These are phyloP conservation scores for Emergomyces orientalis DNA, from an alignment of 2,329 filamentous ascomycete species.

Conservation along the genomic window DNA sequence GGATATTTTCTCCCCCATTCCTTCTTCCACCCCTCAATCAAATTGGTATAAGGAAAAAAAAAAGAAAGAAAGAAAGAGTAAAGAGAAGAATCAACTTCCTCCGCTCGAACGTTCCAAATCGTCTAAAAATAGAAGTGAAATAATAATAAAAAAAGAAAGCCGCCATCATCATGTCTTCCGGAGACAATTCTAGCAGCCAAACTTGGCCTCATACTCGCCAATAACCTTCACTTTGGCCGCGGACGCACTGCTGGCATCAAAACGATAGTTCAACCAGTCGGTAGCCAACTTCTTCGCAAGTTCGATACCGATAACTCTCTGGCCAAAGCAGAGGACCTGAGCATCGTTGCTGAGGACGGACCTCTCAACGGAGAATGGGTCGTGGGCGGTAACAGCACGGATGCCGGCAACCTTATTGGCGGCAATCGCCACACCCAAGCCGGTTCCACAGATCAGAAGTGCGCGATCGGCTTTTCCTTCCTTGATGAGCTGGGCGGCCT, in stretches of 20 bases:
- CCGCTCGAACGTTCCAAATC: not conserved
- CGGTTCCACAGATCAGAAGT: conserved; percentile 75
- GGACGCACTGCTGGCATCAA: conserved; percentile 58
- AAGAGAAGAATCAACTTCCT: not conserved
- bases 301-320: conserved; percentile 74
- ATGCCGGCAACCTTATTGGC: conserved; percentile 82
- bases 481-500: conserved; percentile 51
- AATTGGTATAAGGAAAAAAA: not conserved
- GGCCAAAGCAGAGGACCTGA: conserved; percentile 78
- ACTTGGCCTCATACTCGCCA: conserved; percentile 35
- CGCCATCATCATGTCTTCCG: not conserved
- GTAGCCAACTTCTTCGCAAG: conserved; percentile 64
- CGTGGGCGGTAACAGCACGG: conserved; percentile 80
- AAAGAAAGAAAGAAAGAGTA: not conserved
- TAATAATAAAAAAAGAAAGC: not conserved
- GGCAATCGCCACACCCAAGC: conserved; percentile 76
- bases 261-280: conserved; percentile 78
- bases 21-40: not conserved
- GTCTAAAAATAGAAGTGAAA: not conserved
- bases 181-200: conserved; percentile 13
- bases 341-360: conserved; percentile 76
- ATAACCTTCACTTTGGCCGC: conserved; percentile 50
- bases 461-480: conserved; percentile 59
- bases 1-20: not conserved
- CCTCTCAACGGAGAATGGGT: conserved; percentile 73